phyloP scores from a whole-genome alignment of 2,329 filamentous ascomycete species.

The Cladophialophora immunda region DNA sequence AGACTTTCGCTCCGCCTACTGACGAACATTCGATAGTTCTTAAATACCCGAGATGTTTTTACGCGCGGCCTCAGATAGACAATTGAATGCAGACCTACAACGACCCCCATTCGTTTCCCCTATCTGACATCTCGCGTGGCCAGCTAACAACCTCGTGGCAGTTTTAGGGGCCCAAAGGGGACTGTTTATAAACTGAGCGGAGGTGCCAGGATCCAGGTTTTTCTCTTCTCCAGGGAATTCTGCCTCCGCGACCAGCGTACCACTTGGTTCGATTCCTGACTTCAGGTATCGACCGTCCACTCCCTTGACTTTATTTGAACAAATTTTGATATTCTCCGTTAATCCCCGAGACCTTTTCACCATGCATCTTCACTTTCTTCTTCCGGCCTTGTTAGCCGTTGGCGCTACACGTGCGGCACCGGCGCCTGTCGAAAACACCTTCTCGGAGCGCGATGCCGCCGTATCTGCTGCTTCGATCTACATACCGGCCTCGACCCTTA shows the following conservation, averaged over 20 bases:
- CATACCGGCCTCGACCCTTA: slow-evolving; percentile 32
- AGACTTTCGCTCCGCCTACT: slow-evolving; percentile 8
- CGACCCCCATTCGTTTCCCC: slow-evolving; percentile 1
- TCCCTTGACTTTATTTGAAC: slow-evolving; percentile 18
- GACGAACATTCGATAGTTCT: slow-evolving; percentile 13
- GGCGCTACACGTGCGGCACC: slow-evolving; percentile 22
- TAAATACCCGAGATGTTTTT: slow-evolving; percentile 13
- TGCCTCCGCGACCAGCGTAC: slow-evolving; percentile 24
- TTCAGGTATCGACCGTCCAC: slow-evolving; percentile 22
- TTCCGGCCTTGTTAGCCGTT: slow-evolving; percentile 31
- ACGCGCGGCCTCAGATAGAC: slow-evolving; percentile 1
- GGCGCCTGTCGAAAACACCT: slow-evolving; percentile 21
- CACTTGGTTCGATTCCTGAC: slow-evolving; percentile 17
- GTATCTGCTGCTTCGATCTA: slow-evolving; percentile 26
- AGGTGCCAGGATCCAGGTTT: slow-evolving; percentile 1
- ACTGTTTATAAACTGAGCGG: slow-evolving; percentile 21
- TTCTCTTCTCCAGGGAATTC: slow-evolving; percentile 14
- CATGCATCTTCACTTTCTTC: slow-evolving; percentile 30
- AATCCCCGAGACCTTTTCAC: background rate
- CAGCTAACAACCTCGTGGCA: slow-evolving; percentile 24
- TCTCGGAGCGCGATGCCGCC: slow-evolving; percentile 28
- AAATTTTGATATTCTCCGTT: slow-evolving; percentile 4
- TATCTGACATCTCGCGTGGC: slow-evolving; percentile 27
- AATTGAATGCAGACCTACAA: slow-evolving; percentile 13
- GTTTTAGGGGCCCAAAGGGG: background rate